Evolutionary conservation across 1,284 basidiomycete genomes (phyloP).

Genomic region (Trichosporon ovoides): DNA sequence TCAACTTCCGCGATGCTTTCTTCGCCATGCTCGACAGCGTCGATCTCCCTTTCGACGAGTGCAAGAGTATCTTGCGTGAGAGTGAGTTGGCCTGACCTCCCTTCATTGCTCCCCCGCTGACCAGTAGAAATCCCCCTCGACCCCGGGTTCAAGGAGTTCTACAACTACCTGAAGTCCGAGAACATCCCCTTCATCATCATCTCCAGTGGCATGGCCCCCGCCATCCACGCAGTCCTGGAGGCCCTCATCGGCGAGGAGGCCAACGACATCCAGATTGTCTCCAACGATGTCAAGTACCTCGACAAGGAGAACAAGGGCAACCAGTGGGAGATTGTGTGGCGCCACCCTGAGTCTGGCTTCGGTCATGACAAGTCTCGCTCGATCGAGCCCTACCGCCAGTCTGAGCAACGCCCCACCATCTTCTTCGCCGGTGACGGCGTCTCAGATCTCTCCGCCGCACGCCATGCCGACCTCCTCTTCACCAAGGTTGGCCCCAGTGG

Average conservation of each 20-base stretch:
- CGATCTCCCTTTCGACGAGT: slow-evolving; percentile 66
- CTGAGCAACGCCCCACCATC: slow-evolving; percentile 66
- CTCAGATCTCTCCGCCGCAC: slow-evolving; percentile 86
- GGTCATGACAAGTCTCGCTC: slow-evolving; percentile 92
- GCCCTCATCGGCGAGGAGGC: slow-evolving; percentile 71
- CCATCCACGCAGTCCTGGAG: slow-evolving; percentile 75
- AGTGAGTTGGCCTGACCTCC: slow-evolving; percentile 50
- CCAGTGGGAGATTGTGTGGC: slow-evolving; percentile 76
- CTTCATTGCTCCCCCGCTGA: background rate
- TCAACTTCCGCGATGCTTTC: slow-evolving; percentile 75
- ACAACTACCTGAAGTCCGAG: slow-evolving; percentile 67
- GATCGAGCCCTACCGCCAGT: slow-evolving; percentile 74
- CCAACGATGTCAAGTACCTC: slow-evolving; percentile 69
- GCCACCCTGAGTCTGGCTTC: slow-evolving; percentile 78
- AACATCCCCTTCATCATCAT: slow-evolving; percentile 86
- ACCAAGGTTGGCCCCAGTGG: slow-evolving; percentile 72
- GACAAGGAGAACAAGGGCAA: slow-evolving; percentile 57
- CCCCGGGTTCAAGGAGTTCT: slow-evolving; percentile 78
- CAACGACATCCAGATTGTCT: slow-evolving; percentile 75
- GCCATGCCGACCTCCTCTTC: slow-evolving; percentile 82
- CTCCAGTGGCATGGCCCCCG: slow-evolving; percentile 86
- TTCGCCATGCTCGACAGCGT: slow-evolving; percentile 72
- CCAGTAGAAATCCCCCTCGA: slow-evolving; percentile 74
- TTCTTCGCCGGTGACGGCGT: slow-evolving; percentile 97
- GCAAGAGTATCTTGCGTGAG: slow-evolving; percentile 61